Evolutionary conservation across 2,329 filamentous ascomycete genomes (phyloP).

Genomic region (Cladosporium sp.): DNA sequence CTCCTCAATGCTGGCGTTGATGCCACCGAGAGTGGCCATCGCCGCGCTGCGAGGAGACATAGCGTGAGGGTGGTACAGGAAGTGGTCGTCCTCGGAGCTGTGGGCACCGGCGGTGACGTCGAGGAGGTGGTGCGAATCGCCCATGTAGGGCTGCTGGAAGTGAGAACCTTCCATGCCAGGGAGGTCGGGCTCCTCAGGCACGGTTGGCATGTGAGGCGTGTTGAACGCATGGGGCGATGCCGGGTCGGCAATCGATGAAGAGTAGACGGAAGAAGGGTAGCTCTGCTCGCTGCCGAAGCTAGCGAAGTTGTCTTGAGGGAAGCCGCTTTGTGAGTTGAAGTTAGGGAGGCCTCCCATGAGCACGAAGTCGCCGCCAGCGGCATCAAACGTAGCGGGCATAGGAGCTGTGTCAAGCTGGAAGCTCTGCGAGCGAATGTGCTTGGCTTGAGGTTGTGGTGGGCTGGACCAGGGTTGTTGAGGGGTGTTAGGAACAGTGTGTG

Average conservation of each 20-base stretch:
- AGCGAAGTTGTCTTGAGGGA: slow-evolving; percentile 22
- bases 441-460: slow-evolving; percentile 32
- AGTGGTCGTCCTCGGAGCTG: slow-evolving; percentile 14
- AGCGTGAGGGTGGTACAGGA: slow-evolving; percentile 19
- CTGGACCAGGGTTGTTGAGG: slow-evolving; percentile 42
- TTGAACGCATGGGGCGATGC: slow-evolving; percentile 44
- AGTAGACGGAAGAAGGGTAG: slow-evolving; percentile 51
- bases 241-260: slow-evolving; percentile 50
- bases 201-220: slow-evolving; percentile 40
- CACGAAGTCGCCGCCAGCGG: slow-evolving; percentile 31
- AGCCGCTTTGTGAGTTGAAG: slow-evolving; percentile 11
- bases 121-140: slow-evolving; percentile 33
- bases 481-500: slow-evolving; percentile 54
- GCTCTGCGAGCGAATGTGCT: slow-evolving; percentile 38
- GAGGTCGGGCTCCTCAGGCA: slow-evolving; percentile 36
- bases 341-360: slow-evolving; percentile 5
- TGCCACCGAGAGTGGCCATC: slow-evolving; percentile 50
- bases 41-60: slow-evolving; percentile 42
- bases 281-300: slow-evolving; percentile 42
- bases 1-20: slow-evolving; percentile 65
- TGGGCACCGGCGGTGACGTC: slow-evolving; percentile 24
- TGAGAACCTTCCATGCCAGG: slow-evolving; percentile 31
- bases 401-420: slow-evolving; percentile 54
- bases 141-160: slow-evolving; percentile 15
- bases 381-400: slow-evolving; percentile 43